A percentile compares a stretch with the other conserved stretches of the same genome.
Conservation (phyloP, 345 rosid genomes). For the Toxicodendron radicans region DNA sequence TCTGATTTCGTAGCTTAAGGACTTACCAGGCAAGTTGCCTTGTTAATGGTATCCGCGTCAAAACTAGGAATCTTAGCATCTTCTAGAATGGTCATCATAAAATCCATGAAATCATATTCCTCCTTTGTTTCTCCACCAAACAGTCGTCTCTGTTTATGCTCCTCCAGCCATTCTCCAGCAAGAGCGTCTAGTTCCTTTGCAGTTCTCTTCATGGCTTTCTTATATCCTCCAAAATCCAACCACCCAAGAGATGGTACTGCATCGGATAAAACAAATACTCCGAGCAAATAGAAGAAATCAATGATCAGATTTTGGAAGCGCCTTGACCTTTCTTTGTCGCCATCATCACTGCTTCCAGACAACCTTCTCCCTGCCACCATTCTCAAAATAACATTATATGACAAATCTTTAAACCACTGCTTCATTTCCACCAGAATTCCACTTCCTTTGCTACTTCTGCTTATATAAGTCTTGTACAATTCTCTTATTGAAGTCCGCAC, state of each 20-base stretch:
- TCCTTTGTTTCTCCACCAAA: slow-evolving; percentile 8
- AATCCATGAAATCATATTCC: slow-evolving; percentile 43
- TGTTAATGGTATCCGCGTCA: slow-evolving; percentile 28
- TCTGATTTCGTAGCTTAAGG: background rate
- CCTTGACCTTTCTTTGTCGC: slow-evolving; percentile 10
- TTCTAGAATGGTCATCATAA: slow-evolving; percentile 32
- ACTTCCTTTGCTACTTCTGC: slow-evolving; percentile 7
- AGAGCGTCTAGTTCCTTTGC: slow-evolving; percentile 37
- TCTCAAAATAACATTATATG: slow-evolving; percentile 25
- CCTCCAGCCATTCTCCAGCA: slow-evolving; percentile 34
- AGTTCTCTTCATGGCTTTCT: slow-evolving; percentile 36
- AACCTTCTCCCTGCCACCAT: slow-evolving; percentile 36
- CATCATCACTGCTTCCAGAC: slow-evolving; percentile 16
- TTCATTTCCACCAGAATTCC: slow-evolving; percentile 34
- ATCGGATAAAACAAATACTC: slow-evolving; percentile 35
- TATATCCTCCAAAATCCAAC: slow-evolving; percentile 36
- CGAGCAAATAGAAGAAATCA: slow-evolving; percentile 28
- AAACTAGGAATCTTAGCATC: slow-evolving; percentile 12
- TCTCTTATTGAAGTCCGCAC: slow-evolving; percentile 20
- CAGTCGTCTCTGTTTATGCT: slow-evolving; percentile 35
- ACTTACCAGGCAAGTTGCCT: slow-evolving; percentile 37
- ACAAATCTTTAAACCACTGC: slow-evolving; percentile 38
- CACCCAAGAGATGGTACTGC: slow-evolving; percentile 38
- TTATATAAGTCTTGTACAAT: slow-evolving; percentile 12
- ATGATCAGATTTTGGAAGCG: slow-evolving; percentile 16